Evolutionary conservation across 768 basidiomycete genomes (phyloP).

Genomic region (Rhizopogon vesiculosus): DNA sequence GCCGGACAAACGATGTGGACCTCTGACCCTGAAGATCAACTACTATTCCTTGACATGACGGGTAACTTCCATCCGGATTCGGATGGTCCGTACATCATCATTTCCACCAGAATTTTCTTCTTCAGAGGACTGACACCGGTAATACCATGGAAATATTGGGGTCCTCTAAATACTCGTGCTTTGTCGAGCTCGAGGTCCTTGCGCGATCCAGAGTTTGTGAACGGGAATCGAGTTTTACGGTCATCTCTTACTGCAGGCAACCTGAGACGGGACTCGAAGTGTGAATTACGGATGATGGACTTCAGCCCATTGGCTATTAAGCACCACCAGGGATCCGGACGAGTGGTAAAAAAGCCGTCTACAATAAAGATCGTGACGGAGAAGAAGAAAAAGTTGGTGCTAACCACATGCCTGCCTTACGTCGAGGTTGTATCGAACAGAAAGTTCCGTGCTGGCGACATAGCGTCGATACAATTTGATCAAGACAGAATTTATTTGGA

Average conservation of each 20-base stretch:
- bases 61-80: background rate
- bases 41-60: background rate
- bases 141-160: no score
- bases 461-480: no score
- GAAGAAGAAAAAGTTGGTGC: no score
- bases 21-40: background rate
- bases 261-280: no score
- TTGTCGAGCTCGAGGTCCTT: no score
- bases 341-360: background rate
- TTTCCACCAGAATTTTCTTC: slow-evolving; percentile 59
- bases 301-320: background rate
- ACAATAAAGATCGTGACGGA: background rate
- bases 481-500: no score
- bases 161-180: no score
- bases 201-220: no score
- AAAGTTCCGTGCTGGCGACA: background rate
- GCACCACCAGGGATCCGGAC: background rate
- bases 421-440: background rate
- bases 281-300: no score
- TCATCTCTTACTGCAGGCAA: no score
- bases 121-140: no score
- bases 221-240: no score
- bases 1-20: background rate
- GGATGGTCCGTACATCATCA: background rate
- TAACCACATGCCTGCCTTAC: background rate